phyloP scores from a whole-genome alignment of 352 stramenopile species.

The Sclerospora graminicola region DNA sequence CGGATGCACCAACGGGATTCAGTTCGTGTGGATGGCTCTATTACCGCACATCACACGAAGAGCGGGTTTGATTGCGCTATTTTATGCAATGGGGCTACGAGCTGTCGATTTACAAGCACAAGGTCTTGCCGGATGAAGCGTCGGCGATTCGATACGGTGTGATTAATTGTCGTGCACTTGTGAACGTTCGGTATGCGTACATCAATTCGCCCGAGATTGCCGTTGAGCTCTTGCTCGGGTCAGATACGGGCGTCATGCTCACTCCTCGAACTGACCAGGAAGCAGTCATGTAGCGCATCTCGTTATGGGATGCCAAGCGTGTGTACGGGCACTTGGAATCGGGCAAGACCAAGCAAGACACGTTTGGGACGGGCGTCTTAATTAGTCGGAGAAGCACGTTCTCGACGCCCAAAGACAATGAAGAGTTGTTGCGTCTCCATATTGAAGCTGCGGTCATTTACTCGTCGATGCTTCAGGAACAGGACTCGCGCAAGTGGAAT shows the following conservation, averaged over 20 bases:
- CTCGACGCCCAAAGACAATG: constrained; percentile 73
- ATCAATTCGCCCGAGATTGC: constrained; percentile 81
- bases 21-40: constrained; percentile 78
- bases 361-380: constrained; percentile 62
- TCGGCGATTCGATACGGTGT: constrained; percentile 79
- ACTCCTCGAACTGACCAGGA: constrained; percentile 76
- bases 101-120: constrained; percentile 86
- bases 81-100: constrained; percentile 85
- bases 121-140: constrained; percentile 66
- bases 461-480: constrained; percentile 78
- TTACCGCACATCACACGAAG: constrained; percentile 73
- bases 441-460: constrained; percentile 77
- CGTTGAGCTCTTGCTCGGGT: constrained; percentile 68
- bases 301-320: constrained; percentile 72
- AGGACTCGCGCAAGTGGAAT: constrained; percentile 81
- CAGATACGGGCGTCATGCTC: constrained; percentile 69
- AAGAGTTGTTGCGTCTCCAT: constrained; percentile 72
- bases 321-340: constrained; percentile 67
- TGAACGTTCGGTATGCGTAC: constrained; percentile 77
- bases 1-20: no score
- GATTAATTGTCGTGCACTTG: constrained; percentile 71
- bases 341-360: constrained; percentile 65
- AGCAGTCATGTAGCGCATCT: constrained; percentile 78
- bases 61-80: constrained; percentile 73
- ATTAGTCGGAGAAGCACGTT: constrained; percentile 83